These are phyloP conservation scores for Suillus cothurnatus DNA, from an alignment of 768 basidiomycete species.

Conservation along the genomic window DNA sequence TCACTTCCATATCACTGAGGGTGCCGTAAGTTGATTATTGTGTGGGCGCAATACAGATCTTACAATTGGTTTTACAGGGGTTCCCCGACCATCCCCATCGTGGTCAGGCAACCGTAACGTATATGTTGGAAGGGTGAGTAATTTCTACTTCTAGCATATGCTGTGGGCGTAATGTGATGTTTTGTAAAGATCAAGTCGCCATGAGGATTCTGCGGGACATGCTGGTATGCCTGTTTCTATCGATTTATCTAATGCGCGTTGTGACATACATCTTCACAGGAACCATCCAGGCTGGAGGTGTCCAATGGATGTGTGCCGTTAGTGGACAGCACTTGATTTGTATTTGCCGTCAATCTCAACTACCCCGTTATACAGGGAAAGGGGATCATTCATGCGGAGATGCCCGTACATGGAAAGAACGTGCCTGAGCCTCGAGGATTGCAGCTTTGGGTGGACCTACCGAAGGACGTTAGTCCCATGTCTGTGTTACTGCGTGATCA, in stretches of 20 bases:
- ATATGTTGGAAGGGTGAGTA: slow-evolving; percentile 79
- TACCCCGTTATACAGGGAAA: slow-evolving; percentile 40
- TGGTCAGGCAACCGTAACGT: slow-evolving; percentile 87
- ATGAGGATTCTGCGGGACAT: slow-evolving; percentile 93
- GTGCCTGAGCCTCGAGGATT: slow-evolving; percentile 77
- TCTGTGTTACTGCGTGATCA: background rate
- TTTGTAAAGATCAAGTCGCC: slow-evolving; percentile 60
- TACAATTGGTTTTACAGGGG: slow-evolving; percentile 45
- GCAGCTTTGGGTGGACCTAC: slow-evolving; percentile 87
- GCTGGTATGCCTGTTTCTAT: slow-evolving; percentile 42
- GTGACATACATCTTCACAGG: background rate
- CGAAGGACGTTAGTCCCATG: slow-evolving; percentile 52
- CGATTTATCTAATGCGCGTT: background rate
- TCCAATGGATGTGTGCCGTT: slow-evolving; percentile 95
- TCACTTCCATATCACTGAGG: slow-evolving; percentile 71
- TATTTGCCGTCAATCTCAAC: background rate
- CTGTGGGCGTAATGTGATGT: background rate
- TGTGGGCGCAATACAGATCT: background rate
- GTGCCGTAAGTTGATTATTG: slow-evolving; percentile 53
- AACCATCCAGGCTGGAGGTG: slow-evolving; percentile 75
- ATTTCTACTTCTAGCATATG: background rate
- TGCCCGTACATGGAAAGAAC: slow-evolving; percentile 78
- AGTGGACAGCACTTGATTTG: slow-evolving; percentile 26
- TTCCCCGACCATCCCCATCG: slow-evolving; percentile 95
- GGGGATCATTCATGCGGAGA: slow-evolving; percentile 85